Evolutionary conservation across 2,329 filamentous ascomycete species (phyloP).

Genomic region (Pseudocercospora pini-densiflorae): DNA sequence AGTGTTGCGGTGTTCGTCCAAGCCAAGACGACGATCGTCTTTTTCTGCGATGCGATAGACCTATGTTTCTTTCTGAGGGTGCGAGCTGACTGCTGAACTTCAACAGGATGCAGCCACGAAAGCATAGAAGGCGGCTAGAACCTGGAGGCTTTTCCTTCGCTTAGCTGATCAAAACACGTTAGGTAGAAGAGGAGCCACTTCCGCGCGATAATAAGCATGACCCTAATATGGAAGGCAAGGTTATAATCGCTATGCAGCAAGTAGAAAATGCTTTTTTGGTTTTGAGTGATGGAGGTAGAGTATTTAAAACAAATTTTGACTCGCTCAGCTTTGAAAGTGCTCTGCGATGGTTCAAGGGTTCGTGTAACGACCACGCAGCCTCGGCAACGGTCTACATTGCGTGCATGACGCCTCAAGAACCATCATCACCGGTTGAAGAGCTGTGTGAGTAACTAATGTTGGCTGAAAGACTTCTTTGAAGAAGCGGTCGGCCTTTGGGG

Average conservation of each 20-base stretch:
- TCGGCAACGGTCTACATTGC: not conserved
- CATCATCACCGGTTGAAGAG: not conserved
- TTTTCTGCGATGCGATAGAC: too few relatives aligned
- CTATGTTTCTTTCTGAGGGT: not conserved
- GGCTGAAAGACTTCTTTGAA: not conserved
- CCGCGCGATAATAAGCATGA: not conserved
- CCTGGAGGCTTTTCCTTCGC: not conserved
- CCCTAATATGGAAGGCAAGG: not conserved
- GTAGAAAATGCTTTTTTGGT: not conserved
- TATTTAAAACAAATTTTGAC: not conserved
- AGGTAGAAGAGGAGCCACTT: not conserved
- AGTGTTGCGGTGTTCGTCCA: not conserved
- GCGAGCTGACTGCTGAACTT: not conserved
- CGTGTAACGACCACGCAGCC: not conserved
- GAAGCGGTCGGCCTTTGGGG: not conserved
- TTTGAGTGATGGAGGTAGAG: not conserved
- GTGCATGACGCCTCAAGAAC: not conserved
- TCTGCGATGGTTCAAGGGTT: not conserved
- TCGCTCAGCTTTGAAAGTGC: not conserved
- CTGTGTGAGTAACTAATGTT: not conserved
- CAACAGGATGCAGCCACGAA: not conserved
- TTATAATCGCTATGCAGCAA: not conserved
- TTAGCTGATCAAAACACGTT: not conserved
- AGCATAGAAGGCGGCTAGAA: constrained; percentile 1
- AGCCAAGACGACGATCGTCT: too few relatives aligned